phyloP scores from a whole-genome alignment of 768 basidiomycete genomes.

The Phanerodontia chrysosporium region DNA sequence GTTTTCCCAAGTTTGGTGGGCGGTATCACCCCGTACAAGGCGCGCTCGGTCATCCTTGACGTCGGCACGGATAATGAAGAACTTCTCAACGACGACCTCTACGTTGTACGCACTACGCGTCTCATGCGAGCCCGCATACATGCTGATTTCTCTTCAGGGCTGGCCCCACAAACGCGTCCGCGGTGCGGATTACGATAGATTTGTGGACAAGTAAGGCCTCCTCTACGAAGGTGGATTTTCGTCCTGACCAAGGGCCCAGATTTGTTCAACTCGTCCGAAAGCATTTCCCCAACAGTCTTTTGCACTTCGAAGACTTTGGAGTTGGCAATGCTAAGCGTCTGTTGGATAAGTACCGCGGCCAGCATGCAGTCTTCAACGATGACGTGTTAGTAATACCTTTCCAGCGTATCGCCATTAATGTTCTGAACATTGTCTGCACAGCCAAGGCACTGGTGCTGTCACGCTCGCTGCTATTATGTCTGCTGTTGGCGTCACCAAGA shows the following conservation, averaged over 20 bases:
- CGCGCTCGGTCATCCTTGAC: slow-evolving; percentile 59
- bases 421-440: slow-evolving; percentile 18
- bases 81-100: slow-evolving; percentile 55
- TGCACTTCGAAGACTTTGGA: slow-evolving; percentile 85
- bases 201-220: slow-evolving; percentile 65
- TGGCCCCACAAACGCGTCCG: slow-evolving; percentile 66
- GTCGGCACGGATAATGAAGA: slow-evolving; percentile 70
- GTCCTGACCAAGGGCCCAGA: slow-evolving; percentile 26
- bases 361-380: slow-evolving; percentile 76
- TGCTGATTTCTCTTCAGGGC: slow-evolving; percentile 40
- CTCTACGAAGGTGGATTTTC: too few species aligned
- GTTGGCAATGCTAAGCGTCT: slow-evolving; percentile 66
- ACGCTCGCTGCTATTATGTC: slow-evolving; percentile 66
- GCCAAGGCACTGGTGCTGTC: slow-evolving; percentile 72
- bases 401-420: neutral
- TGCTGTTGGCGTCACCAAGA: slow-evolving; percentile 58
- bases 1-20: slow-evolving; percentile 50
- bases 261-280: slow-evolving; percentile 74
- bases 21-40: slow-evolving; percentile 54
- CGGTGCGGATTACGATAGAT: slow-evolving; percentile 68
- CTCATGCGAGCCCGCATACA: neutral
- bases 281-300: slow-evolving; percentile 53
- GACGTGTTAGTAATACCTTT: slow-evolving; percentile 65
- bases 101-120: slow-evolving; percentile 48
- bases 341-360: slow-evolving; percentile 51